Evolutionary conservation across 176 grass and related monocot genomes (phyloP).

Genomic region (Musa itinerans): DNA sequence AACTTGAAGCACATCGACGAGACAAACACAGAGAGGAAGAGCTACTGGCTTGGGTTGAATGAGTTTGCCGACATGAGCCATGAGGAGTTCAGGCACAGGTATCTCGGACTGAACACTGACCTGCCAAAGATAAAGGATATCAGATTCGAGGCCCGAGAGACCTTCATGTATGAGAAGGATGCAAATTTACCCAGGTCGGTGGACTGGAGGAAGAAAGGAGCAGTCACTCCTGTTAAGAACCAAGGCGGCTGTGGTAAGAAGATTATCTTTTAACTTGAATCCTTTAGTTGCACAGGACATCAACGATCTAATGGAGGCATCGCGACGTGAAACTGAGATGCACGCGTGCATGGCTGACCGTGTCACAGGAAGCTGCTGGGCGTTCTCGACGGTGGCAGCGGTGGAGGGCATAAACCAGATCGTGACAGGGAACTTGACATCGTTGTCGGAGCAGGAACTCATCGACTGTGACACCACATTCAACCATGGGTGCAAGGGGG

Average conservation of each 20-base stretch:
- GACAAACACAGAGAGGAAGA: slow-evolving; percentile 7
- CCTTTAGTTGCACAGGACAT: too few species aligned
- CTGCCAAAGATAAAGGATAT: neutral
- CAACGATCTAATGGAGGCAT: too few species aligned
- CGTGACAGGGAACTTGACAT: slow-evolving; percentile 21
- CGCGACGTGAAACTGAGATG: too few species aligned
- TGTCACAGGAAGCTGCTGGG: slow-evolving; percentile 12
- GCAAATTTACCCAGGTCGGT: slow-evolving; percentile 3
- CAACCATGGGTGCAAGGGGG: slow-evolving; percentile 8
- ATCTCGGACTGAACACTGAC: neutral
- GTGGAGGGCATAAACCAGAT: slow-evolving; percentile 16
- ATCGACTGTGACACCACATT: slow-evolving; percentile 13
- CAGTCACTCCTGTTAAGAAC: slow-evolving; percentile 17
- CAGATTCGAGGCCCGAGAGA: too few species aligned
- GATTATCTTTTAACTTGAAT: too few species aligned
- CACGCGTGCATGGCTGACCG: too few species aligned
- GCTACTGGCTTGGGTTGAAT: slow-evolving; percentile 17
- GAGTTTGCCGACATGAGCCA: slow-evolving; percentile 12
- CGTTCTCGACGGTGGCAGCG: slow-evolving; percentile 17
- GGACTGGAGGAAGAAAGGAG: slow-evolving; percentile 18
- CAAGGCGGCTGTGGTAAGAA: slow-evolving; percentile 15
- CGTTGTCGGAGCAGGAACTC: slow-evolving; percentile 16
- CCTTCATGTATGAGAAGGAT: slow-evolving; percentile 7
- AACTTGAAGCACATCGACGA: slow-evolving; percentile 16
- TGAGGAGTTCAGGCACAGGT: slow-evolving; percentile 8